Conservation (phyloP, 768 basidiomycete genomes). For the Dentipellis fragilis region DNA sequence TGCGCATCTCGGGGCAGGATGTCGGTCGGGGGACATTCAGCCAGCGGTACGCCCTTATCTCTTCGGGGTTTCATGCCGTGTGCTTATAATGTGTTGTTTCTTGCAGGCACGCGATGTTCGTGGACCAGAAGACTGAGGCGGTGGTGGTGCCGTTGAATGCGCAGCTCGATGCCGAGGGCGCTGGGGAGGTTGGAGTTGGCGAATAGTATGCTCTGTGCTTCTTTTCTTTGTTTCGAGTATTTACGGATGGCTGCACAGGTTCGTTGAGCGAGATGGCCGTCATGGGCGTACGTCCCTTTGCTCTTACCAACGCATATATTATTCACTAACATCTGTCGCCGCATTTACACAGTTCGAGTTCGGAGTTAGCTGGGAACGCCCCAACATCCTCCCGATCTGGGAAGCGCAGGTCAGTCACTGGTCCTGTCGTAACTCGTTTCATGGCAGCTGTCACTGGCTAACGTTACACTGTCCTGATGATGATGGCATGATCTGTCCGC, state of each 20-base stretch:
- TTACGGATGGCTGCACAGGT: conserved; percentile 29
- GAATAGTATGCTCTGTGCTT: conserved; percentile 47
- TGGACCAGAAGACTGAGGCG: conserved; percentile 75
- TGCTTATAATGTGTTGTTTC: not conserved
- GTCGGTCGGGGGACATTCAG: conserved; percentile 88
- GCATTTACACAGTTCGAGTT: conserved; percentile 61
- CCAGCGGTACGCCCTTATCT: conserved; percentile 36
- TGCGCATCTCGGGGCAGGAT: conserved; percentile 90
- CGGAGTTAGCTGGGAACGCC: conserved; percentile 83
- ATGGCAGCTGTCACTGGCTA: no score
- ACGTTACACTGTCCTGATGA: no score
- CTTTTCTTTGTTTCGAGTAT: not conserved
- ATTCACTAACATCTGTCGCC: not conserved
- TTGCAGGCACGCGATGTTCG: conserved; percentile 76
- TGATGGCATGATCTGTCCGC: not conserved
- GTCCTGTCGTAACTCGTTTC: not conserved
- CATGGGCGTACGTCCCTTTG: conserved; percentile 49
- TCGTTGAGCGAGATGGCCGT: conserved; percentile 87
- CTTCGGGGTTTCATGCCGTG: not conserved
- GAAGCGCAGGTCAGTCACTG: conserved; percentile 62
- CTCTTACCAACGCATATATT: not conserved
- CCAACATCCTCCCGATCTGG: conserved; percentile 78
- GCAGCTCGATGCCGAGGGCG: conserved; percentile 33
- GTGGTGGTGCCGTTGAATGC: conserved; percentile 79
- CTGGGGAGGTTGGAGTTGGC: conserved; percentile 74